Evolutionary conservation across 129 eudicot genomes (phyloP).

Genomic region (Silybum marianum): DNA sequence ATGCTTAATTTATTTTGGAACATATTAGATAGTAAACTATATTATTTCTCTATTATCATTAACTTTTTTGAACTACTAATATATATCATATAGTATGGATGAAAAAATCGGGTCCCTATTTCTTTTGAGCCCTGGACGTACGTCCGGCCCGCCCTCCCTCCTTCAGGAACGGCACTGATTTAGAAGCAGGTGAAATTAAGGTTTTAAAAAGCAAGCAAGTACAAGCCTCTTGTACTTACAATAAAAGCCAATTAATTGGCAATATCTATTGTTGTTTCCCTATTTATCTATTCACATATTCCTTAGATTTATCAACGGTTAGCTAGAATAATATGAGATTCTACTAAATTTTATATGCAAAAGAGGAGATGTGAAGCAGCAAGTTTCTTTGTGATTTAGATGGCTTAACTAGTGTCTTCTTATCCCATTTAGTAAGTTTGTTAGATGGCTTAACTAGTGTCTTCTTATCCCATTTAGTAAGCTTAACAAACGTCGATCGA

Average conservation of each 20-base stretch:
- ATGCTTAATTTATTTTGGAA: too few species aligned
- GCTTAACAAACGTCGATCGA: neutral
- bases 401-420: neutral
- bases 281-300: neutral
- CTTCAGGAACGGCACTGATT: too few species aligned
- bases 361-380: neutral
- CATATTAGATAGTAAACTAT: too few species aligned
- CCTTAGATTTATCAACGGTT: neutral
- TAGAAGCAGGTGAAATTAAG: too few species aligned
- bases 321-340: neutral
- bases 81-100: too few species aligned
- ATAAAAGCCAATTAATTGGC: neutral
- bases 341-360: neutral
- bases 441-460: neutral
- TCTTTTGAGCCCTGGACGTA: too few species aligned
- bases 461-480: neutral
- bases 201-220: too few species aligned
- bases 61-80: too few species aligned
- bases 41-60: too few species aligned
- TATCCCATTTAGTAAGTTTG: neutral
- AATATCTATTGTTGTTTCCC: neutral
- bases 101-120: too few species aligned
- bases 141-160: too few species aligned
- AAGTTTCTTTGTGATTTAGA: neutral
- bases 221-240: neutral